Evolutionary conservation across 768 basidiomycete species (phyloP), one percentile per base, ranked within the genome.

Genomic region (Termitomyces titanicus): DNA sequence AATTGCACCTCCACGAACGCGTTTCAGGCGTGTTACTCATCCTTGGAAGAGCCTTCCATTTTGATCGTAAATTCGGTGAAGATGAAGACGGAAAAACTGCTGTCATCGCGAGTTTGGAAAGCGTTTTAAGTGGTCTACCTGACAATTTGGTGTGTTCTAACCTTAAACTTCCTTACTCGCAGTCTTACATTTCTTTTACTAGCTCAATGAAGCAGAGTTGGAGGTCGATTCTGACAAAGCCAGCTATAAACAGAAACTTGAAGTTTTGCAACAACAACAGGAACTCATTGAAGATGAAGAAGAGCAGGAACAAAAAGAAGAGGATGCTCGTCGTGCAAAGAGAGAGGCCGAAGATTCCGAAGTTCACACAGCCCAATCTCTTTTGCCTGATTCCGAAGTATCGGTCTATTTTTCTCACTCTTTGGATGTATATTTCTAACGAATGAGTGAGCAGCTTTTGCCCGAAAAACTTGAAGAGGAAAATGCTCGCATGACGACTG

Each of bases 261-360:
- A 98, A 59, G 96, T 99, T 24, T 75, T 99, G 67, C 93, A 97
- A 64, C 92, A 99, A 64, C 97, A 99, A 71, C 92, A 99, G 68
- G 97, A 99, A 70, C 92, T 99, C 58, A 99, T 99, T 67, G 95
- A 99, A 67, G 97, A 99, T 69, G 97, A 99, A 72, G 85, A 94
- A 60, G 97, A 98, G 68, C 97, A 99, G 71, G 97, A 99, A 59
- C 88, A 95, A 71, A 89, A 94, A 73, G 92, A 93, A 68, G 90
- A 94, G 68, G 85, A 90, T 67, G 89, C 92, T n/a, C 86, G 93
- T 39, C 88, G 90, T 54, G 88, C 86, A 43, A 86, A 85, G 68
- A 85, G 86, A 63, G 92, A 90, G 70, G 83, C 85, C 22, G 88
- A 85, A 59, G 91, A 94, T 63, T 70, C 80, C 64, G 93, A 94